Evolutionary conservation across 2,329 filamentous ascomycete species (phyloP).

Genomic region (Raffaelea arxii): DNA sequence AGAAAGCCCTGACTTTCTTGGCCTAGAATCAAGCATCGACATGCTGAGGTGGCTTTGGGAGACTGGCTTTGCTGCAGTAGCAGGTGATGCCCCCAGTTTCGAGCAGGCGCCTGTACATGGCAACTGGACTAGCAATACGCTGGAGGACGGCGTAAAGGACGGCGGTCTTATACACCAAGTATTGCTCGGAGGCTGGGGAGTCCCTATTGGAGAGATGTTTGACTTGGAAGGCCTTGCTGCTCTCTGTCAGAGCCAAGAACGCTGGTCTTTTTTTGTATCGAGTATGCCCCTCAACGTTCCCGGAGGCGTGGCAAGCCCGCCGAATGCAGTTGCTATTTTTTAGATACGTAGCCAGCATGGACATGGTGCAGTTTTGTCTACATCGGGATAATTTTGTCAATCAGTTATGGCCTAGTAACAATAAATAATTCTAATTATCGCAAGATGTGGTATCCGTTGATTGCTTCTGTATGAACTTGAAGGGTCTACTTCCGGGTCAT

Average conservation of each 20-base stretch:
- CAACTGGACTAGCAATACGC: slow-evolving; percentile 18
- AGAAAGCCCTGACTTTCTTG: slow-evolving; percentile 17
- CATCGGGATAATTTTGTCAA: too few relatives aligned
- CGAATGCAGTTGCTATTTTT: slow-evolving; percentile 26
- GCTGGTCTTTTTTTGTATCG: slow-evolving; percentile 29
- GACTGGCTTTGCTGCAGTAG: slow-evolving; percentile 31
- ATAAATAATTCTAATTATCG: too few relatives aligned
- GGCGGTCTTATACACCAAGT: slow-evolving; percentile 22
- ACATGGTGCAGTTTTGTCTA: too few relatives aligned
- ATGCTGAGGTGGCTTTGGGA: slow-evolving; percentile 36
- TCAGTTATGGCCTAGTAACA: too few relatives aligned
- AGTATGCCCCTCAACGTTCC: slow-evolving; percentile 26
- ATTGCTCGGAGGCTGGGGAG: slow-evolving; percentile 36
- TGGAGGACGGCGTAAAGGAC: slow-evolving; percentile 12
- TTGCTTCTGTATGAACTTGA: too few relatives aligned
- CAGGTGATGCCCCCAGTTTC: slow-evolving; percentile 30
- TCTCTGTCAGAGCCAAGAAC: slow-evolving; percentile 19
- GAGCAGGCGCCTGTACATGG: slow-evolving; percentile 23
- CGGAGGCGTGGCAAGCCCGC: slow-evolving; percentile 26
- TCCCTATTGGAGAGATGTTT: slow-evolving; percentile 38
- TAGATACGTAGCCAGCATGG: too few relatives aligned
- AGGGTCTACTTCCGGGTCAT: too few relatives aligned
- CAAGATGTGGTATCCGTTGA: too few relatives aligned
- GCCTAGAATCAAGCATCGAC: slow-evolving; percentile 26
- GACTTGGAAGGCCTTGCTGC: slow-evolving; percentile 28